These are phyloP conservation scores for Polymyxa betae DNA, from an alignment of 208 protist genomes.

Conservation along the genomic window DNA sequence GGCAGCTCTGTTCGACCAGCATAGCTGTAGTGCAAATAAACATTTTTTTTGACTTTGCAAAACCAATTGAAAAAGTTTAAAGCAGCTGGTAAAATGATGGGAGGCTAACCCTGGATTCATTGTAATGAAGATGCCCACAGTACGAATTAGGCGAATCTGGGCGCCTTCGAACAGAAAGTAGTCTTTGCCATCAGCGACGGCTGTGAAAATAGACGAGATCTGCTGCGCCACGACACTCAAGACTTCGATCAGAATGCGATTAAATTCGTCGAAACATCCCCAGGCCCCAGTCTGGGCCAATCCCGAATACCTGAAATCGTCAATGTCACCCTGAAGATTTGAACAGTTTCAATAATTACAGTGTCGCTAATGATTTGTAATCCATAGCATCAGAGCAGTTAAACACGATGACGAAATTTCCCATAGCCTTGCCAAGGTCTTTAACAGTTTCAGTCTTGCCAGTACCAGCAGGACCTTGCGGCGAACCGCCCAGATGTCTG, in stretches of 20 bases:
- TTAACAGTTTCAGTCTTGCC: conserved; percentile 99
- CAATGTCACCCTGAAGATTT: not conserved
- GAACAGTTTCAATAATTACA: conserved; percentile 67
- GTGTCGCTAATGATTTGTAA: conserved; percentile 90
- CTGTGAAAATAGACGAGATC: conserved; percentile 85
- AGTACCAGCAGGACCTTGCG: conserved; percentile 94
- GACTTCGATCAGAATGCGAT: conserved; percentile 88
- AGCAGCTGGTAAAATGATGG: not conserved
- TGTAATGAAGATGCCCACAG: conserved; percentile 95
- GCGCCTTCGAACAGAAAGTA: conserved; percentile 87
- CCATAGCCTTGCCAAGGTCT: conserved; percentile 94
- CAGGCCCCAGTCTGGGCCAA: conserved; percentile 95
- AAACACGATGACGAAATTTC: conserved; percentile 95
- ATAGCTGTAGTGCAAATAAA: conserved; percentile 80
- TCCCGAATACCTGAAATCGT: conserved; percentile 63
- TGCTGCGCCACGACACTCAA: conserved; percentile 97
- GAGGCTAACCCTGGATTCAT: conserved; percentile 90
- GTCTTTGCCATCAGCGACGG: conserved; percentile 45
- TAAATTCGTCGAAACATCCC: conserved; percentile 98
- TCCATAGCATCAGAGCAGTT: conserved; percentile 97
- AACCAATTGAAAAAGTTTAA: too few relatives aligned
- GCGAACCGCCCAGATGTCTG: conserved; percentile 64
- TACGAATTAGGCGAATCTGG: conserved; percentile 90
- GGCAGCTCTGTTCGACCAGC: conserved; percentile 95
- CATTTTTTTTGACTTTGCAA: too few relatives aligned